These are phyloP conservation scores for Apocynum venetum DNA, from an alignment of 257 asterid genomes.

Conservation along the genomic window DNA sequence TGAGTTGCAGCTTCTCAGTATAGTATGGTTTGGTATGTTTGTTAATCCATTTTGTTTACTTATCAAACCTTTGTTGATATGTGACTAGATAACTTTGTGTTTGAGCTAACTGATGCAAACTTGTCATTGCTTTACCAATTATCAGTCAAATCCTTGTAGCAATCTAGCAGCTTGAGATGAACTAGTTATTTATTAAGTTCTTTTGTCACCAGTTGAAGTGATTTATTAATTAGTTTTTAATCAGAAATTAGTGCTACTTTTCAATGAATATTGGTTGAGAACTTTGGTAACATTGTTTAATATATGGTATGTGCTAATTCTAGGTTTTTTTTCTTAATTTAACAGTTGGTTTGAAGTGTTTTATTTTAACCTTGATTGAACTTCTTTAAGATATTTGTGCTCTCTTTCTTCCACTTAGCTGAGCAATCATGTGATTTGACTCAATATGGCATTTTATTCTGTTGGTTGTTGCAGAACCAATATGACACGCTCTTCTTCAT, in stretches of 20 bases:
- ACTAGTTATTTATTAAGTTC: not conserved
- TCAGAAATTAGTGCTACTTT: not conserved
- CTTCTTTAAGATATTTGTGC: not conserved
- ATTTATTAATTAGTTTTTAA: not conserved
- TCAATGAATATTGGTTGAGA: not conserved
- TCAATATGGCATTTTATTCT: conserved; percentile 9
- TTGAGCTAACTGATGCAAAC: not conserved
- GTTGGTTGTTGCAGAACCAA: conserved; percentile 62
- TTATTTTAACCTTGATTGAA: not conserved
- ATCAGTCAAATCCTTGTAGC: not conserved
- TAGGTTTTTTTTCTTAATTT: not conserved
- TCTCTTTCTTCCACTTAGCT: conserved; percentile 15
- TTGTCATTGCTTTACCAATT: not conserved
- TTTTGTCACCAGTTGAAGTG: not conserved
- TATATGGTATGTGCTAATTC: not conserved
- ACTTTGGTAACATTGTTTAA: not conserved
- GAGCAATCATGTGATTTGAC: conserved; percentile 6
- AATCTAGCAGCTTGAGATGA: not conserved
- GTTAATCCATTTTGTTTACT: not conserved
- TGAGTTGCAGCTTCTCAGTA: not conserved
- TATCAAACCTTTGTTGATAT: not conserved
- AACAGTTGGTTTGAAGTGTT: not conserved
- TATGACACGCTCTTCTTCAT: conserved; percentile 89
- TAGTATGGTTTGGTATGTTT: not conserved
- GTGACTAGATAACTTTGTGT: not conserved